Conservation (phyloP, 805 yeast species). For the Spathaspora sp. region DNA sequence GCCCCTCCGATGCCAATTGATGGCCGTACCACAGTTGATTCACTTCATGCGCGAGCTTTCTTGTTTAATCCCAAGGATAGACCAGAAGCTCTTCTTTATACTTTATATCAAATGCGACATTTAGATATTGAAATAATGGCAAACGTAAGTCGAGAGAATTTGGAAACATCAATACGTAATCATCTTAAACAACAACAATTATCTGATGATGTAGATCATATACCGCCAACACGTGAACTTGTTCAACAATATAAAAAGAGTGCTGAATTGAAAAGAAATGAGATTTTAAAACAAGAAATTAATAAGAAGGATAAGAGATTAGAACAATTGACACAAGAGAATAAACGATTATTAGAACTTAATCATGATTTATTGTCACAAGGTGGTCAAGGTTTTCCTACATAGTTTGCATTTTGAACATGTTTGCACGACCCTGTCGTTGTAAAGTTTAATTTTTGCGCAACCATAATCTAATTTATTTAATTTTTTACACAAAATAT, state of each 20-base stretch:
- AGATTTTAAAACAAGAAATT: constrained; percentile 19
- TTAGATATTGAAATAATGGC: constrained; percentile 21
- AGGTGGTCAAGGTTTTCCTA: neutral
- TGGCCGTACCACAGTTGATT: neutral
- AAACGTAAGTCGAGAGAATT: constrained; percentile 17
- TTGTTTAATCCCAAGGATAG: constrained; percentile 6
- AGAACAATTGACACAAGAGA: constrained; percentile 21
- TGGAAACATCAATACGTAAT: constrained; percentile 11
- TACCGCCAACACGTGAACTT: neutral
- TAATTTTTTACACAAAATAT: neutral
- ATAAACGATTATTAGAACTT: constrained; percentile 26
- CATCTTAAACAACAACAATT: constrained; percentile 1
- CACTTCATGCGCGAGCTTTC: neutral
- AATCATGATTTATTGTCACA: constrained; percentile 21
- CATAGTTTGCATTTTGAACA: neutral
- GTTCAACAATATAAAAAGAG: constrained; percentile 12
- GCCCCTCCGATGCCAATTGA: neutral
- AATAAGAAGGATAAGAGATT: constrained; percentile 17
- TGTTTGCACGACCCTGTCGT: neutral
- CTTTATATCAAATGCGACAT: constrained; percentile 16
- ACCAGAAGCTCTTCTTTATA: constrained; percentile 17
- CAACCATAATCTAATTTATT: neutral
- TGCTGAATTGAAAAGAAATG: constrained; percentile 15
- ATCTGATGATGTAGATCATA: neutral
- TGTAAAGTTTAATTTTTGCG: neutral